Base-by-base conservation (phyloP, 1,284 basidiomycete genomes). In the Cryptococcus wingfieldii region DNA sequence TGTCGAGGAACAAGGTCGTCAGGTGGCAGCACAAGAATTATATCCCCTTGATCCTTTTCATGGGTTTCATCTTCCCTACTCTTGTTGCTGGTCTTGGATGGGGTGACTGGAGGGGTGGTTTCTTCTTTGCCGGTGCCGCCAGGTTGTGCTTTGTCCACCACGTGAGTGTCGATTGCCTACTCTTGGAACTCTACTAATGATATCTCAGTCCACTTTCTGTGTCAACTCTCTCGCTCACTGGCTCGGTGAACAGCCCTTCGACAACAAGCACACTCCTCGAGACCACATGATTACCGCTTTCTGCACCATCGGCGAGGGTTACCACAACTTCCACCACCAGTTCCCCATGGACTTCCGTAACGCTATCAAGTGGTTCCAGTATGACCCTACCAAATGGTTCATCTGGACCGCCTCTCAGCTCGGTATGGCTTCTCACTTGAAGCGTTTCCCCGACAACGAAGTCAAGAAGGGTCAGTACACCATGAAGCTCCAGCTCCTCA, bases 321-420 rank as follows among this genome's bases (percentile, higher is more conserved):
- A 95, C 80, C 91, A 95, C 83, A 95, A 96, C 79, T 96, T 96
- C 83, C 90, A 93, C 78, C 90, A 77, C 66, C 88, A 92, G 77
- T 91, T 92, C 83, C 89, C 89, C 10, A 89, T 89, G 87, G 92
- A 96, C 77, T 95, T 89, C 80, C 83, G 92, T 43, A 94, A 94
- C 69, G 90, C 90, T 43, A 90, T 92, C 81, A 89, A 82, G 77
- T 93, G 89, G 89, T 91, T 89, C 72, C 90, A 92, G 75, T 92
- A 91, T 68, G 78, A 80, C 67, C 79, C 79, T 12, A 80, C 79
- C 53, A 93, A 96, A 78, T 93, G 90, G 90, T 90, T 93, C 79
- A 95, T 95, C 77, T 84, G 80, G 80, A 78, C 79, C 27, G 81
- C 81, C 75, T 78, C 81, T 56, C 67, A 79, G 64, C 52, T 90